A percentile compares a stretch with the other conserved stretches of the same genome.
phyloP scores from a whole-genome alignment of 805 yeast species.

The Clavispora carvajalis region DNA sequence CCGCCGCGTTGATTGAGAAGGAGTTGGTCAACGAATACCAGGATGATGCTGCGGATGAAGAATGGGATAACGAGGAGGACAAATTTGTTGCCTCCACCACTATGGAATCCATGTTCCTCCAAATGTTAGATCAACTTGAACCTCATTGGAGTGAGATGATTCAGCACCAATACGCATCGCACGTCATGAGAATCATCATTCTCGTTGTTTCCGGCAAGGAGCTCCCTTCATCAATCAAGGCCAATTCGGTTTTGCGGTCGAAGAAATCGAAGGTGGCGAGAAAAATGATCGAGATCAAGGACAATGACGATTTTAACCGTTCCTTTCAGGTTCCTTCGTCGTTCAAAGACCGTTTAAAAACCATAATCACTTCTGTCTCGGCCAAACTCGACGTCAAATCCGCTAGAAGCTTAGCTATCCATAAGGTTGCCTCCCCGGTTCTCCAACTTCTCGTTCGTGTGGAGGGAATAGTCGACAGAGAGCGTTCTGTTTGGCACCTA shows the following conservation, averaged over 20 bases:
- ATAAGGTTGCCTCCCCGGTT: slow-evolving; percentile 83
- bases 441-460: slow-evolving; percentile 70
- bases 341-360: slow-evolving; percentile 56
- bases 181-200: slow-evolving; percentile 69
- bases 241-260: slow-evolving; percentile 71
- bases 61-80: slow-evolving; percentile 21
- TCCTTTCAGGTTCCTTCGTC: slow-evolving; percentile 66
- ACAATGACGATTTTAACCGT: slow-evolving; percentile 63
- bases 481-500: slow-evolving; percentile 63
- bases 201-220: slow-evolving; percentile 72
- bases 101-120: slow-evolving; percentile 61
- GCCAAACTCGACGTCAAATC: slow-evolving; percentile 28
- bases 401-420: slow-evolving; percentile 70
- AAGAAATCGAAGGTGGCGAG: slow-evolving; percentile 85
- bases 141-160: slow-evolving; percentile 58
- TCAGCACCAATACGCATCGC: slow-evolving; percentile 80
- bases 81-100: slow-evolving; percentile 39
- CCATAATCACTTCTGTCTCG: slow-evolving; percentile 40
- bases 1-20: slow-evolving; percentile 69
- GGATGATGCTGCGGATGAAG: slow-evolving; percentile 34
- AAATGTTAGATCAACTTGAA: slow-evolving; percentile 61
- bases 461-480: slow-evolving; percentile 76
- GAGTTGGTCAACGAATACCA: slow-evolving; percentile 44
- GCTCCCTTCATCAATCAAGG: slow-evolving; percentile 64
- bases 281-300: slow-evolving; percentile 85